A percentile compares a stretch with the other conserved stretches of the same genome.
phyloP scores from a whole-genome alignment of 2,329 filamentous ascomycete genomes.

The Colletotrichum orchidophilum region DNA sequence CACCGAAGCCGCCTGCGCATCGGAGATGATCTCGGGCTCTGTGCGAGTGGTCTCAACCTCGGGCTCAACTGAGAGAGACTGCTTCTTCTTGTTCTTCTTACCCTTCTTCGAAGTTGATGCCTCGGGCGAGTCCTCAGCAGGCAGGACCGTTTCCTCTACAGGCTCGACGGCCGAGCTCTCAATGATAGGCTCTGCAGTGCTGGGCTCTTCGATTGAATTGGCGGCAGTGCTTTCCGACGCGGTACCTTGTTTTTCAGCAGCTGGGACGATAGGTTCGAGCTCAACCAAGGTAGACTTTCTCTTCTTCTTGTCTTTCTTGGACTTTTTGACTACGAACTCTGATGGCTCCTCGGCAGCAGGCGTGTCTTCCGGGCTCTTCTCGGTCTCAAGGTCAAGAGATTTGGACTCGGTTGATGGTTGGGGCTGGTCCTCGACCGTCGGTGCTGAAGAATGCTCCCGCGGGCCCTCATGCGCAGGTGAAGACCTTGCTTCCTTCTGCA shows the following conservation, averaged over 20 bases:
- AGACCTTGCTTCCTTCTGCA: not conserved
- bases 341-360: not conserved
- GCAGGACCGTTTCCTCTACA: not conserved
- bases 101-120: not conserved
- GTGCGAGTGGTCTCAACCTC: no score
- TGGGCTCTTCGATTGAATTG: not conserved
- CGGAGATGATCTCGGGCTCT: no score
- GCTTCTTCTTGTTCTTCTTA: not conserved
- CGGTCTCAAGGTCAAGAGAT: not conserved
- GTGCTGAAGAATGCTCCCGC: not conserved
- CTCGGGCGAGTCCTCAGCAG: not conserved
- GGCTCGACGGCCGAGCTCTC: not conserved
- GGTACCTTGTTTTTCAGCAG: not conserved
- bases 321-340: constrained; percentile 34
- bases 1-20: not conserved
- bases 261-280: not conserved
- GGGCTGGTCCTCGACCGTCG: not conserved
- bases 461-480: not conserved
- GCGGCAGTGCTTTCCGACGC: not conserved
- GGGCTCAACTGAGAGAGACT: not conserved
- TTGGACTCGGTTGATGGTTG: not conserved
- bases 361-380: not conserved
- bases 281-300: constrained; percentile 26
- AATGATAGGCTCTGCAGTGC: not conserved
- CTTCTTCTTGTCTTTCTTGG: constrained; percentile 46